Percentiles rank a stretch among this genome's conserved stretches.
phyloP scores from a whole-genome alignment of 164 flowering plant genomes.

The Annona cherimola region DNA sequence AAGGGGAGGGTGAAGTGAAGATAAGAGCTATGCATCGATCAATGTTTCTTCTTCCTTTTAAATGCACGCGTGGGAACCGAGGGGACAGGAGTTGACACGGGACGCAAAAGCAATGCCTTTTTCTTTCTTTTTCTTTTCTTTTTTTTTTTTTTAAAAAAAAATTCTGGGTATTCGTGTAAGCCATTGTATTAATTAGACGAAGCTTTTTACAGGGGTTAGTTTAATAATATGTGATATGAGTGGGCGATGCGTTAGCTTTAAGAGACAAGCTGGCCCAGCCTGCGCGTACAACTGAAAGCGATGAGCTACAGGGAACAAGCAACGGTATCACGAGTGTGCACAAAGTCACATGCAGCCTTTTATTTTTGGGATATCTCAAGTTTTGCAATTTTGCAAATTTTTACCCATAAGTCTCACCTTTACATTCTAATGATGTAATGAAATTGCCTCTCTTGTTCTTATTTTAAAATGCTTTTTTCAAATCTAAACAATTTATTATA shows the following conservation, averaged over 20 bases:
- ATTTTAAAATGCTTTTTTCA: no score
- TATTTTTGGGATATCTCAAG: no score
- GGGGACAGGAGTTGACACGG: not conserved
- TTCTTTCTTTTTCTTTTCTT: no score
- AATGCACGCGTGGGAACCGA: not conserved
- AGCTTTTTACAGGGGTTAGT: not conserved
- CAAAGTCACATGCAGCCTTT: no score
- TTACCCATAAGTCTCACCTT: no score
- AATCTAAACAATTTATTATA: no score
- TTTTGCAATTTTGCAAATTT: no score
- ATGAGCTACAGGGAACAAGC: not conserved
- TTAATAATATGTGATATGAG: not conserved
- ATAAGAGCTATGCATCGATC: not conserved
- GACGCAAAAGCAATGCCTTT: not conserved
- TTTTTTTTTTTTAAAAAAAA: no score
- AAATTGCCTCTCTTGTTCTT: no score
- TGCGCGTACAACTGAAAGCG: not conserved
- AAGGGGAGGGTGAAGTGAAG: not conserved
- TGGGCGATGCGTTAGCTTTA: not conserved
- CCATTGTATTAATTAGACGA: not conserved
- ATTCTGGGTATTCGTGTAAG: not conserved
- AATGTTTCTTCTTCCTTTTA: not conserved
- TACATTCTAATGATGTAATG: no score
- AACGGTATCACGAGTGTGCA: not conserved
- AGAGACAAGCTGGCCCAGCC: not conserved